phyloP scores from a whole-genome alignment of 108 stramenopile species.

The Skeletonema menzelii region DNA sequence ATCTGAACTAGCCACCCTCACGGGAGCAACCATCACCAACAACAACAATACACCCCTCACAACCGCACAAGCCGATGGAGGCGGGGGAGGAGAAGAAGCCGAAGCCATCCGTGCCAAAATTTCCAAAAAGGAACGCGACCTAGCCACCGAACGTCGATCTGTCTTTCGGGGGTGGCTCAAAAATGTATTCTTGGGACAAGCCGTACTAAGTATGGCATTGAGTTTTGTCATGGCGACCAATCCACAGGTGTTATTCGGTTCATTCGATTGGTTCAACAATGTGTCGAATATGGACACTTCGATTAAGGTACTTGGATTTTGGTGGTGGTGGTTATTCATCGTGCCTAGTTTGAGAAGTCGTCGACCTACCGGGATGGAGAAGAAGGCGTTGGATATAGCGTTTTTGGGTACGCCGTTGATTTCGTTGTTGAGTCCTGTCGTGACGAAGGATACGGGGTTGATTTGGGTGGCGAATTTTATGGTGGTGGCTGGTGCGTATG shows the following conservation, averaged over 20 bases:
- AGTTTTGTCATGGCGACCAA: slow-evolving; percentile 89
- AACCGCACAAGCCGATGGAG: slow-evolving; percentile 61
- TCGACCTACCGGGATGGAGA: slow-evolving; percentile 87
- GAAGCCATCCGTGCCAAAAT: slow-evolving; percentile 71
- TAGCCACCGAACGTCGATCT: slow-evolving; percentile 84
- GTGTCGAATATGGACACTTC: slow-evolving; percentile 78
- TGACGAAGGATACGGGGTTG: slow-evolving; percentile 87
- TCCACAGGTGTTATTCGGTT: slow-evolving; percentile 68
- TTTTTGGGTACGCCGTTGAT: slow-evolving; percentile 92
- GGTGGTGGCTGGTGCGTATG: slow-evolving; percentile 77
- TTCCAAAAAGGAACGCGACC: slow-evolving; percentile 82
- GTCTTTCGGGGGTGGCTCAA: slow-evolving; percentile 97
- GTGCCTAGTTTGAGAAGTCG: slow-evolving; percentile 90
- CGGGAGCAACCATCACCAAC: slow-evolving; percentile 19
- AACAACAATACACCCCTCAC: slow-evolving; percentile 20
- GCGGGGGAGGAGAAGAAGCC: slow-evolving; percentile 73
- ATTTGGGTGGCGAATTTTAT: slow-evolving; percentile 88
- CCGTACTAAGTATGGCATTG: slow-evolving; percentile 77
- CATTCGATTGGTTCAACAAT: slow-evolving; percentile 71
- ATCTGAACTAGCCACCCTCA: slow-evolving; percentile 56
- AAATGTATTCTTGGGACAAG: slow-evolving; percentile 91
- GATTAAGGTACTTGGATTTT: slow-evolving; percentile 93
- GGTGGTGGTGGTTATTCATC: slow-evolving; percentile 98
- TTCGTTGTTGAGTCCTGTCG: slow-evolving; percentile 82
- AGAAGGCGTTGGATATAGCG: slow-evolving; percentile 93